Conservation (phyloP, 1,284 basidiomycete genomes). For the Trichosporon sp. region DNA sequence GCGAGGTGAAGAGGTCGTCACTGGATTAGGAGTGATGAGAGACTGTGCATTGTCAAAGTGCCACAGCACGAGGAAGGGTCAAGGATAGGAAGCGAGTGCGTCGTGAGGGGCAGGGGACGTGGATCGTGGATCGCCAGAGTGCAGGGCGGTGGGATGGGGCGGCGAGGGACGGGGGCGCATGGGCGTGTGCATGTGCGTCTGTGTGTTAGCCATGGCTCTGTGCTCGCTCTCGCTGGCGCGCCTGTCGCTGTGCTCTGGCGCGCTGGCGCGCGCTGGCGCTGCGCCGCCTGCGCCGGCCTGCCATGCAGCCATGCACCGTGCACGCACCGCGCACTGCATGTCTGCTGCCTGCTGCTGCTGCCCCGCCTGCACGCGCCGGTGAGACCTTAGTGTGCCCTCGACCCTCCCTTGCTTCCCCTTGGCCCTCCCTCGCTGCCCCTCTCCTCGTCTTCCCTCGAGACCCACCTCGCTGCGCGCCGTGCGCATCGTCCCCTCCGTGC, state of each 20-base stretch:
- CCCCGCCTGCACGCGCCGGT: neutral
- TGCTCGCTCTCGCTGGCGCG: neutral
- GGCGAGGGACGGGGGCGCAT: neutral
- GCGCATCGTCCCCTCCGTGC: neutral
- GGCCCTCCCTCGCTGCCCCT: neutral
- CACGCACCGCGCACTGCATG: neutral
- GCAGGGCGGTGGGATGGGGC: neutral
- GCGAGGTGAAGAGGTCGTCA: neutral
- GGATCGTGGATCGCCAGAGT: neutral
- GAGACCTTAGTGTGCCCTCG: conserved; percentile 1
- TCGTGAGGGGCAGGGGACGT: neutral
- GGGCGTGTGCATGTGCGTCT: conserved; percentile 1
- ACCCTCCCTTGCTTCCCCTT: neutral
- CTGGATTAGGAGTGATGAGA: neutral
- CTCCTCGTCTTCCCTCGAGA: neutral
- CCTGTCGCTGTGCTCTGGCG: neutral
- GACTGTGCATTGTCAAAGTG: neutral
- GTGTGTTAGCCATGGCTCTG: neutral
- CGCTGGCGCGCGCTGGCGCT: neutral
- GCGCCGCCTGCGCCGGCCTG: neutral
- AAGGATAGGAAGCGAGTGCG: neutral
- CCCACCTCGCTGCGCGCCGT: neutral
- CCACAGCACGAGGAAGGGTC: neutral
- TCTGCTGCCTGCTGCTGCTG: neutral
- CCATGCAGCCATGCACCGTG: neutral